Conservation (phyloP, 257 asterid species). For the Scutellaria galericulata region DNA sequence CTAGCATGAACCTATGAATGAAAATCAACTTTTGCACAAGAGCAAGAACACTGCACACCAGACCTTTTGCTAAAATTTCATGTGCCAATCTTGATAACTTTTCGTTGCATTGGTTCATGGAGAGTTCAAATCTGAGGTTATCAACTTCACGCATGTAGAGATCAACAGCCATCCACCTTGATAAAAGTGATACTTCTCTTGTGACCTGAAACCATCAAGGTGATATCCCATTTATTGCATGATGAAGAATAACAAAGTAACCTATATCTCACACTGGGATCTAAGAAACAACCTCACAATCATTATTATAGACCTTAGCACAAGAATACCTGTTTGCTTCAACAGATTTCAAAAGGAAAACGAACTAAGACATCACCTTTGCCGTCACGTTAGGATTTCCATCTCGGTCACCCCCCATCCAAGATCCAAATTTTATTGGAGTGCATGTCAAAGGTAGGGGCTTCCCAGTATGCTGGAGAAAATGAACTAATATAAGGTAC, state of each 20-base stretch:
- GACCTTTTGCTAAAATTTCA: conserved; percentile 82
- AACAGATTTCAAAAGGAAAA: conserved; percentile 9
- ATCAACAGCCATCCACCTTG: conserved; percentile 99
- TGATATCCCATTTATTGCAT: conserved; percentile 30
- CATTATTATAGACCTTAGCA: neutral
- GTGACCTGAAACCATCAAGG: conserved; percentile 67
- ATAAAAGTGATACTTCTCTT: conserved; percentile 80
- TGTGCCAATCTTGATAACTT: conserved; percentile 71
- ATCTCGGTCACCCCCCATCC: conserved; percentile 99
- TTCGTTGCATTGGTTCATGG: conserved; percentile 81
- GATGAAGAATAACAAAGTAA: conserved; percentile 10
- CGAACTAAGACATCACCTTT: conserved; percentile 60
- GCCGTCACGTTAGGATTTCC: conserved; percentile 99
- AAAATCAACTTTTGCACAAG: neutral
- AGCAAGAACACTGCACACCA: conserved; percentile 21
- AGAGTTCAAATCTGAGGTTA: conserved; percentile 92
- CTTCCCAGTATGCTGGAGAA: conserved; percentile 84
- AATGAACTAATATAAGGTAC: conserved; percentile 32
- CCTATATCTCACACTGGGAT: neutral
- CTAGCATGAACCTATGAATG: conserved; percentile 12
- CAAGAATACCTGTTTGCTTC: neutral
- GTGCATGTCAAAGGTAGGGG: conserved; percentile 96
- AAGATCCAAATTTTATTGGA: conserved; percentile 96
- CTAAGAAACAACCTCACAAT: conserved; percentile 16
- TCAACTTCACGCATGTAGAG: conserved; percentile 86